Conservation (phyloP, 1,284 basidiomycete species). For the Sanghuangporus weigelae region DNA sequence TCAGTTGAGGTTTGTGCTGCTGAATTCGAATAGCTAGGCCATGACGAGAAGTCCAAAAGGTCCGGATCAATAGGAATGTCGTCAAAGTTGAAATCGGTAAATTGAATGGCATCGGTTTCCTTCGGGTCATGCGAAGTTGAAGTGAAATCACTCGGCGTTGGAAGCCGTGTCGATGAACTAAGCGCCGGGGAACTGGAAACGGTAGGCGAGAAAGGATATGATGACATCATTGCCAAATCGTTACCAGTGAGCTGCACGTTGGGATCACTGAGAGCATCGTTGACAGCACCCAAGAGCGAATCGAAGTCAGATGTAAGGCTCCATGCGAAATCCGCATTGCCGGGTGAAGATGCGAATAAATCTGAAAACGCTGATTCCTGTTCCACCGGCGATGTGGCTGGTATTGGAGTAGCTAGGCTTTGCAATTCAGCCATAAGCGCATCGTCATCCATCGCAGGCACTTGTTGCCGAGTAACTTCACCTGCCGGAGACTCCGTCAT, state of each 20-base stretch:
- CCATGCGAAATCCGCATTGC: background rate
- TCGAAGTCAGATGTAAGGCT: slow-evolving; percentile 4
- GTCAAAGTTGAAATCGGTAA: slow-evolving; percentile 4
- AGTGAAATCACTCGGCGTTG: slow-evolving; percentile 14
- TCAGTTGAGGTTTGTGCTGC: background rate
- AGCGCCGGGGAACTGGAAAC: slow-evolving; percentile 7
- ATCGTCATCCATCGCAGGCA: background rate
- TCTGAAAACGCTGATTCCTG: background rate
- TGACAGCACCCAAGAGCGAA: slow-evolving; percentile 7
- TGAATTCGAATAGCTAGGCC: background rate
- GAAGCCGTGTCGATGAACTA: slow-evolving; percentile 12
- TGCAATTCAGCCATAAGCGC: background rate
- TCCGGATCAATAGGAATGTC: slow-evolving; percentile 10
- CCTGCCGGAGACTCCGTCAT: background rate
- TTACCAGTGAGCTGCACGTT: background rate
- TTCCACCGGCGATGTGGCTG: background rate
- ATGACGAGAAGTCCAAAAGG: slow-evolving; percentile 2
- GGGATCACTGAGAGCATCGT: background rate
- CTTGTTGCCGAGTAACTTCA: background rate
- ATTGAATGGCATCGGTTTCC: slow-evolving; percentile 4
- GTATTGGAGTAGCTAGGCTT: background rate
- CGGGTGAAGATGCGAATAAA: background rate
- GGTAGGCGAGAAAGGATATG: background rate
- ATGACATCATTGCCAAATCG: slow-evolving; percentile 5
- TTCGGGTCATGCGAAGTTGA: background rate